Evolutionary conservation across 1,284 basidiomycete genomes (phyloP).

Genomic region (Schizophyllum amplum): DNA sequence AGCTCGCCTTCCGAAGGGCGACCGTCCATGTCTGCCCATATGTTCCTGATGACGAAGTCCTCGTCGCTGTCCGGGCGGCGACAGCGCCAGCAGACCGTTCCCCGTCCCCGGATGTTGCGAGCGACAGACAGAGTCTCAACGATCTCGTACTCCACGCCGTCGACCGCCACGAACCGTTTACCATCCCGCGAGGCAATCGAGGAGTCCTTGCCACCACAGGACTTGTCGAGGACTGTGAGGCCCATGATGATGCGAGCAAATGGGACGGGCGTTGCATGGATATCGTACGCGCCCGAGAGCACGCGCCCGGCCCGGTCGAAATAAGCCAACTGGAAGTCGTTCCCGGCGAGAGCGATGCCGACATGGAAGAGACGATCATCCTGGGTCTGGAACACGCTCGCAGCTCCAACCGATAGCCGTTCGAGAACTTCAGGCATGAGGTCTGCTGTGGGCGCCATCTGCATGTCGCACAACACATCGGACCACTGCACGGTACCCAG

Average conservation of each 20-base stretch:
- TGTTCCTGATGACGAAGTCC: slow-evolving; percentile 7
- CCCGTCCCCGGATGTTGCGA: slow-evolving; percentile 2
- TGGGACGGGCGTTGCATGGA: slow-evolving; percentile 1
- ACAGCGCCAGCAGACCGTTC: slow-evolving; percentile 6
- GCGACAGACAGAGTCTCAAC: slow-evolving; percentile 1
- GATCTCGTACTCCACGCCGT: slow-evolving; percentile 3
- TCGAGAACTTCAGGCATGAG: background rate
- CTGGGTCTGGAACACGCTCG: background rate
- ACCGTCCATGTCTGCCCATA: slow-evolving; percentile 1
- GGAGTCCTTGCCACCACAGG: slow-evolving; percentile 1
- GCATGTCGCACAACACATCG: background rate
- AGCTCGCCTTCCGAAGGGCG: slow-evolving; percentile 3
- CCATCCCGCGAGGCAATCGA: background rate
- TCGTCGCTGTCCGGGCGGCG: background rate
- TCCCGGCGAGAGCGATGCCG: background rate
- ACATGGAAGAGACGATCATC: slow-evolving; percentile 4
- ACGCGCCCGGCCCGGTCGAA: slow-evolving; percentile 3
- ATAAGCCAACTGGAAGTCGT: background rate
- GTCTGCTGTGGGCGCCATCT: background rate
- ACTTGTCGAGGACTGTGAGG: background rate
- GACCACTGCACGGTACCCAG: background rate
- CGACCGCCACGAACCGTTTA: background rate
- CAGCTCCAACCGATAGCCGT: slow-evolving; percentile 2
- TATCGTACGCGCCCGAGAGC: background rate
- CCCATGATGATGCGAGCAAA: slow-evolving; percentile 3